A percentile compares a stretch with the other conserved stretches of the same genome.
These are phyloP conservation scores for Sclerotinia nivalis DNA, from an alignment of 2,329 filamentous ascomycete species.

Conservation along the genomic window DNA sequence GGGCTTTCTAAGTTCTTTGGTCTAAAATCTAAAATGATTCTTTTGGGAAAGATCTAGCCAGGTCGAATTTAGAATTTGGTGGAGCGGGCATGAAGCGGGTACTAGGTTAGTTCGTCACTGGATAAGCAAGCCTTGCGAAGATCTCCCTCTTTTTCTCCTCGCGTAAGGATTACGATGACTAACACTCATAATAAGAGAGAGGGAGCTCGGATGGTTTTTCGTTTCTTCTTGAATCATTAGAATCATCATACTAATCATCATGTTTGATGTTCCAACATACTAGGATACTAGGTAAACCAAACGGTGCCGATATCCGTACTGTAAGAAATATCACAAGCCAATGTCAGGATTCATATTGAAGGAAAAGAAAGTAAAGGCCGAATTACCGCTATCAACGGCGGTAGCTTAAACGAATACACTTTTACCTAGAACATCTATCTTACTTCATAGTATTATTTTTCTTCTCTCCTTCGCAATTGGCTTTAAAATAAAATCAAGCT, in stretches of 20 bases:
- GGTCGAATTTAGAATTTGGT: slow-evolving; percentile 17
- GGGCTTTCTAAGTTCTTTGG: not conserved
- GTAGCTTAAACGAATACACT: not conserved
- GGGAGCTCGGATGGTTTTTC: no score
- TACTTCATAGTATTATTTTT: not conserved
- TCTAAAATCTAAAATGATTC: slow-evolving; percentile 10
- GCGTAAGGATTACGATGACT: slow-evolving; percentile 6
- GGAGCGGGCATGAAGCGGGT: slow-evolving; percentile 2
- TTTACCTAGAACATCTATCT: not conserved
- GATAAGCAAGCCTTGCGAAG: slow-evolving; percentile 19
- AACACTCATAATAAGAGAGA: not conserved
- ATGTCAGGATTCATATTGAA: not conserved
- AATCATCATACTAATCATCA: no score
- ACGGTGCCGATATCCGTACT: slow-evolving; percentile 1
- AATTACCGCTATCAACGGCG: not conserved
- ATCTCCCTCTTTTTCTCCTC: slow-evolving; percentile 1
- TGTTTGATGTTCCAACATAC: not conserved
- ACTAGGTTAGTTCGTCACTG: not conserved
- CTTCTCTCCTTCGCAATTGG: not conserved
- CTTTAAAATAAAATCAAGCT: not conserved
- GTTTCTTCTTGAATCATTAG: no score
- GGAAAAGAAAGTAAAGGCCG: not conserved
- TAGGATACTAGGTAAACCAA: not conserved
- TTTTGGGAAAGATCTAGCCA: slow-evolving; percentile 22
- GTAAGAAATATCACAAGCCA: not conserved